A percentile compares a stretch with the other conserved stretches of the same genome.
Evolutionary conservation across 768 basidiomycete genomes (phyloP).

Genomic region (Pisolithus marmoratus): DNA sequence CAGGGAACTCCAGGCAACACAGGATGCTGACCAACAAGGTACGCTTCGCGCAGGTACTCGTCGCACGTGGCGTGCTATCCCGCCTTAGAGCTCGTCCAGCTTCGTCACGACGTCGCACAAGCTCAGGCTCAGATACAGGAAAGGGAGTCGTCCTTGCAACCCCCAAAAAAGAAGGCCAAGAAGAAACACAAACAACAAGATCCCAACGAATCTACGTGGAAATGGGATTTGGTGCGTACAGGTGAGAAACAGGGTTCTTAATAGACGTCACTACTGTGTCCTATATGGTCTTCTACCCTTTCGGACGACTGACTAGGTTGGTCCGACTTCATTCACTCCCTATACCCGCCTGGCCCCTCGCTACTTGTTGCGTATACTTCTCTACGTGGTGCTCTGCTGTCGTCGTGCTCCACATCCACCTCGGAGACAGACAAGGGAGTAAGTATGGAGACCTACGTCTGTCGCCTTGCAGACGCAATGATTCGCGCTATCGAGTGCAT

Average conservation of each 20-base stretch:
- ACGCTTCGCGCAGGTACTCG: background rate
- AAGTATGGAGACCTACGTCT: background rate
- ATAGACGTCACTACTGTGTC: background rate
- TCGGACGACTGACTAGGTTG: constrained; percentile 11
- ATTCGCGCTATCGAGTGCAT: constrained; percentile 13
- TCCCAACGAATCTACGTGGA: constrained; percentile 3
- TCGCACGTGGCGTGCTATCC: background rate
- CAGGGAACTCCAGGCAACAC: constrained; percentile 12
- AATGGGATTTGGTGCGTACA: constrained; percentile 17
- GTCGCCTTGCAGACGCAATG: constrained; percentile 16
- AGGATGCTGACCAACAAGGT: constrained; percentile 21
- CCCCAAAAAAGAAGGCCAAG: constrained; percentile 23
- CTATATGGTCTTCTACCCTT: background rate
- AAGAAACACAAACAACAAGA: constrained; percentile 16
- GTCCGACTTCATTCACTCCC: constrained; percentile 14
- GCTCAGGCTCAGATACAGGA: constrained; percentile 4
- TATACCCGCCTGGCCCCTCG: constrained; percentile 18
- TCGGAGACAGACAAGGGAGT: background rate
- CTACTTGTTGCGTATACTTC: constrained; percentile 17
- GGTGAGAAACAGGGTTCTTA: constrained; percentile 6
- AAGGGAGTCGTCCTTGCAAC: constrained; percentile 6
- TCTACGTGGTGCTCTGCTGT: constrained; percentile 14
- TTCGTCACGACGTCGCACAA: constrained; percentile 11
- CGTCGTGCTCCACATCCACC: background rate
- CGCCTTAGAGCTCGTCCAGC: constrained; percentile 16